phyloP scores from a whole-genome alignment of 2,329 filamentous ascomycete genomes.

The Cercospora sesami region DNA sequence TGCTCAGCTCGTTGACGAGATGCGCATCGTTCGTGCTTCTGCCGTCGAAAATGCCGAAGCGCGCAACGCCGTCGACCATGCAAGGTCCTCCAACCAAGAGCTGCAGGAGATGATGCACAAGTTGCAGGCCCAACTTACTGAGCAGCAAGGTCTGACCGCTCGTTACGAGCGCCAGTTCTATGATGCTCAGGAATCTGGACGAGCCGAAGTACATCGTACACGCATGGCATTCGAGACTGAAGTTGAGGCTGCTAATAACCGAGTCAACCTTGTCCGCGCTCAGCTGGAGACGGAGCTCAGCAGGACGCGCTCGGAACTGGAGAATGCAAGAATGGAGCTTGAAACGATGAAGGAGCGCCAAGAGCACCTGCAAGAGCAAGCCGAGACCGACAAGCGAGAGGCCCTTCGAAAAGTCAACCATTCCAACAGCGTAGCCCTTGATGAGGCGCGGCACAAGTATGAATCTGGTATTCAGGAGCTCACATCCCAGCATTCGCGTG shows the following conservation, averaged over 20 bases:
- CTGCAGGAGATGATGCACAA: conserved; percentile 35
- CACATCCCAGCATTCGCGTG: conserved; percentile 62
- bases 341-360: conserved; percentile 78
- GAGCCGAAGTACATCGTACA: conserved; percentile 77
- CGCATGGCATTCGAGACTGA: conserved; percentile 77
- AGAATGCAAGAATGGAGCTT: conserved; percentile 73
- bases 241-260: conserved; percentile 78
- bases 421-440: conserved; percentile 53
- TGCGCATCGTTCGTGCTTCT: conserved; percentile 50
- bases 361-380: conserved; percentile 82
- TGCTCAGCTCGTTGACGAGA: conserved; percentile 49
- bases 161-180: conserved; percentile 79
- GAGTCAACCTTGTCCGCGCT: conserved; percentile 78
- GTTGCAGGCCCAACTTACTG: conserved; percentile 62
- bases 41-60: conserved; percentile 77
- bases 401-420: conserved; percentile 58
- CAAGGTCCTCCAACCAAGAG: conserved; percentile 30
- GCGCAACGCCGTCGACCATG: conserved; percentile 66
- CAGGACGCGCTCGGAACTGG: conserved; percentile 71
- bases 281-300: conserved; percentile 78
- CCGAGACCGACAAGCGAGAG: conserved; percentile 66
- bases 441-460: conserved; percentile 61
- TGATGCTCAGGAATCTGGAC: conserved; percentile 76
- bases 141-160: conserved; percentile 67
- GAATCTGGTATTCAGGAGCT: conserved; percentile 37